Evolutionary conservation across 148 eudicot genomes (phyloP).

Genomic region (Cornus suecica): DNA sequence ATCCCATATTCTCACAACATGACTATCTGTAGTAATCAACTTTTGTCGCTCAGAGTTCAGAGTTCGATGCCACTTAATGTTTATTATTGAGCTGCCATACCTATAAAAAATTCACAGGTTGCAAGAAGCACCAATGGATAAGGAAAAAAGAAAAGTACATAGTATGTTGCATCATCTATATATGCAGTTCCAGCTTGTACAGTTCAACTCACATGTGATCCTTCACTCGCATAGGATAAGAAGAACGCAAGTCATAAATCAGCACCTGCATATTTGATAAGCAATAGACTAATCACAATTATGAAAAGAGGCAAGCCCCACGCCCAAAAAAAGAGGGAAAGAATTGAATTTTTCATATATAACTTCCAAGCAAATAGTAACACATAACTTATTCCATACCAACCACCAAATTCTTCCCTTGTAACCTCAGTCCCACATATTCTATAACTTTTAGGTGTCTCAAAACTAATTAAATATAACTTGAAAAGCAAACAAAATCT

Average conservation of each 20-base stretch:
- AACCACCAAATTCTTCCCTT: neutral
- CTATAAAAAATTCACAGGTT: conserved; percentile 27
- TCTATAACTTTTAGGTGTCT: too few relatives aligned
- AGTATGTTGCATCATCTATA: neutral
- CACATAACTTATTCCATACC: neutral
- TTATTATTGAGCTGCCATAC: conserved; percentile 86
- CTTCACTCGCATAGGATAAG: conserved; percentile 70
- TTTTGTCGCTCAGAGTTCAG: conserved; percentile 65
- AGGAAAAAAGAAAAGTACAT: neutral
- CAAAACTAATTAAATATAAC: too few relatives aligned
- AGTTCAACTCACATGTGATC: conserved; percentile 86
- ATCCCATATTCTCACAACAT: conserved; percentile 92
- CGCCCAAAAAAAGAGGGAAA: neutral
- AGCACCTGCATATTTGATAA: conserved; percentile 55
- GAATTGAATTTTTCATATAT: too few relatives aligned
- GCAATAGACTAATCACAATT: neutral
- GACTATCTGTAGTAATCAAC: conserved; percentile 71
- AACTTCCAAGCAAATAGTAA: neutral
- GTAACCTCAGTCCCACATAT: neutral
- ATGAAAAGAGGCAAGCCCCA: neutral
- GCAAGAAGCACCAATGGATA: conserved; percentile 2
- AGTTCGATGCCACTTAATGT: conserved; percentile 87
- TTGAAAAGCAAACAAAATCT: too few relatives aligned
- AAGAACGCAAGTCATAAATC: conserved; percentile 89
- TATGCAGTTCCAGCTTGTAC: conserved; percentile 8